Conservation (phyloP, 192 early-diverging fungal genomes). For the Dispira parvispora region DNA sequence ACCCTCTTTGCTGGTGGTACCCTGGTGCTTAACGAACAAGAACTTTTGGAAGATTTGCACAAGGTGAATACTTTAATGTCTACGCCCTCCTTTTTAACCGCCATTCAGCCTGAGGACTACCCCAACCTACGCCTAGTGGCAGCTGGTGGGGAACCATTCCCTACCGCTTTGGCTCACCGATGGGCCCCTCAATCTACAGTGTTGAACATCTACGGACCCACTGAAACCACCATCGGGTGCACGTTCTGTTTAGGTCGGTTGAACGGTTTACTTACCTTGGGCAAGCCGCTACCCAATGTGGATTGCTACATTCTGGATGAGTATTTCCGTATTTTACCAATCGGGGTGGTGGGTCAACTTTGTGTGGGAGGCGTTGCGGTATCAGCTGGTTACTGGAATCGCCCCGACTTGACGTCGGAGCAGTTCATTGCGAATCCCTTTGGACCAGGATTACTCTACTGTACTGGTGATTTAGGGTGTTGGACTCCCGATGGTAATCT, state of each 20-base stretch:
- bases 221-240: background rate
- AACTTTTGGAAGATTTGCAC: background rate
- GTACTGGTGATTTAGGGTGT: background rate
- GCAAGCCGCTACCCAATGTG: background rate
- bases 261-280: background rate
- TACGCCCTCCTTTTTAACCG: background rate
- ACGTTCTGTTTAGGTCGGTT: background rate
- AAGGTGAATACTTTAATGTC: background rate
- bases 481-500: background rate
- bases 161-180: background rate
- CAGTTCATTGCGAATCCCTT: background rate
- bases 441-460: background rate
- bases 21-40: background rate
- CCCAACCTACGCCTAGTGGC: background rate
- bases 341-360: conserved; percentile 12
- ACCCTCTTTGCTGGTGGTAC: background rate
- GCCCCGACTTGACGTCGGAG: background rate
- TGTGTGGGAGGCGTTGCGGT: background rate
- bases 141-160: background rate
- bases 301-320: background rate
- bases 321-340: conserved; percentile 5
- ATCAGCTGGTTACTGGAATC: background rate
- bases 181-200: background rate
- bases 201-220: background rate
- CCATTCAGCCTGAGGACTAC: background rate